Evolutionary conservation across 139 green algal species (phyloP), one percentile per base, ranked within the genome.

Genomic region (Edaphochlamys debaryana): DNA sequence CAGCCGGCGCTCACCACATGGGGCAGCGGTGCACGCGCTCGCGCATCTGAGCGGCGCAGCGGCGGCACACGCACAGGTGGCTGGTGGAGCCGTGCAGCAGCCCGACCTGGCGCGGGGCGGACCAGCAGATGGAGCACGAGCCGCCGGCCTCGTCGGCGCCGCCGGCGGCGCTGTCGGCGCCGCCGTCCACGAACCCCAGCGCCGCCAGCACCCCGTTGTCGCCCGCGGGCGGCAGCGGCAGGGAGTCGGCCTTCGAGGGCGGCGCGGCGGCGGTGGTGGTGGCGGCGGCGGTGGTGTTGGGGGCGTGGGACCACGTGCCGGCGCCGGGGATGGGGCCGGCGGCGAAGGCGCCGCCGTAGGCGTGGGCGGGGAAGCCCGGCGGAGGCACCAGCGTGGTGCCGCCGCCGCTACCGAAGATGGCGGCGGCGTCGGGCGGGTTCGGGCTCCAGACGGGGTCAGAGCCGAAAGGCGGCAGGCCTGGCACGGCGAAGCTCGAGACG

Each of bases 21-120:
- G 78, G 78, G 78, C 78, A 84, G 36, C 78, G 64, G 78, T 84
- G 78, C 66, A 84, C 78, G 17, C 78, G 66, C 64, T 84, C 78
- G 4, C 78, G 66, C 78, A 84, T 34, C 66, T 84, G 54, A 27
- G 78, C 42, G 15, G 78, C 78, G 64, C 78, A 84, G 78, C 78
- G 78, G 36, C 78, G 78, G 78, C 78, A 84, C 66, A 84, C 78
- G 64, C 78, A 84, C 36, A 84, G 50, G 78, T 84, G 78, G 45
- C 66, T 77, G 36, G 78, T 84, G 66, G 76, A 77, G 45, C 78
- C 78, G 66, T 84, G 78, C 36, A 84, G 78, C 50, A 84, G 76
- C 13, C 78, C 78, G 20, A 84, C 78, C 64, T 84, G 78, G 8
- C 78, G 78, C 19, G 78, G 78, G n/a, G 66, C 78, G 36, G 78